Base-by-base conservation (phyloP, 2,329 filamentous ascomycete species). In the Magnaporthiopsis rhizophila region DNA sequence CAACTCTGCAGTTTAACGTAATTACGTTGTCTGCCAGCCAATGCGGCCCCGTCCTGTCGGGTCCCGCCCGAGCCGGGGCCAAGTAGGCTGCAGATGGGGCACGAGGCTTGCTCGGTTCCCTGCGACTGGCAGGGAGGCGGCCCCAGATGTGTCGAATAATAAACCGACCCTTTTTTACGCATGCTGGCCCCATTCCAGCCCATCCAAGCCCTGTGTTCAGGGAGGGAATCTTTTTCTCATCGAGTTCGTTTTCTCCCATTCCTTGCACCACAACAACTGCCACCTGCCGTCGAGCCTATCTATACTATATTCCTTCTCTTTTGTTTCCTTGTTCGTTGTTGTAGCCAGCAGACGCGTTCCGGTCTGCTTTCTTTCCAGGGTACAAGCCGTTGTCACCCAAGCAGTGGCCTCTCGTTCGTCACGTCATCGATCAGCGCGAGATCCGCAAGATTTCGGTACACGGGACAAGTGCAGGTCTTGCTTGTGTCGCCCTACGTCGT, bases 121-220 rank as follows among this genome's bases (percentile, higher is more conserved):
- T 53, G 45, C 45, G 18, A 53, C 21, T 4, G 36, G 36, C 13
- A 21, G 18, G 45, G 45, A n/a, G 45, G 45, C 21, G n/a, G 45
- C 36, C 21, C 15, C 45, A n/a, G 45, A n/a, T 50, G 45, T 30
- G 45, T 8, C 34, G 34, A 21, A 50, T 50, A 53, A 53, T 53
- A 18, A n/a, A 11, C 30, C 28, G 57, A 58, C 57, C 57, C 57
- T 58, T 58, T 58, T 58, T 58, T 58, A 13, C 57, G 57, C 57
- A 58, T 58, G 28, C 28, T 58, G 45, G 45, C 45, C 45, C 45
- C 45, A 53, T 53, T n/a, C 45, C 4, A 53, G 45, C 45, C 45
- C 21, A 53, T 53, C 45, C 45, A n/a, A 4, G 45, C 45, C 6
- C 18, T 53, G 45, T n/a, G 45, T 2, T n/a, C 45, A 36, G 34